These are phyloP conservation scores for Globisporangium spiculum DNA, from an alignment of 352 stramenopile species.

Conservation along the genomic window DNA sequence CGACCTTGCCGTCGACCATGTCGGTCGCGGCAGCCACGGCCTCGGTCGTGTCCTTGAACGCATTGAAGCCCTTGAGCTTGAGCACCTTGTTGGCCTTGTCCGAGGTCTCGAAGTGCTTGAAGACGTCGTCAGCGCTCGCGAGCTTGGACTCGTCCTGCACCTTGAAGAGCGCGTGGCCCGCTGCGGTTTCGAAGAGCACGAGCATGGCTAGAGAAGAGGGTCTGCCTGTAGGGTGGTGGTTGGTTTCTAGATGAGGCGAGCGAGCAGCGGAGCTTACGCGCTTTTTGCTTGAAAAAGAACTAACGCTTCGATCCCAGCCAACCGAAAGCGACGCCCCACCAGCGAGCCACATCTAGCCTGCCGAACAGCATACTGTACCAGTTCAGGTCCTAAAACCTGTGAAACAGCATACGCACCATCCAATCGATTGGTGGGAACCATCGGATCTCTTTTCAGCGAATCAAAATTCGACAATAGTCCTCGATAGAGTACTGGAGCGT, in stretches of 20 bases:
- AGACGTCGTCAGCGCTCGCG: constrained; percentile 87
- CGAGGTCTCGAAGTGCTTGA: constrained; percentile 89
- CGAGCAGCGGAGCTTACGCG: background rate
- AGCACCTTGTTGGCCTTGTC: constrained; percentile 91
- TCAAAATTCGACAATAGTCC: background rate
- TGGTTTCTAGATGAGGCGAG: background rate
- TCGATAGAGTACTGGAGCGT: too few species aligned
- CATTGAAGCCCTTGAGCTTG: constrained; percentile 97
- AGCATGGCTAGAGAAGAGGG: constrained; percentile 82
- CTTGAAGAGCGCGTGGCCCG: constrained; percentile 99
- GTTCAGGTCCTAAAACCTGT: background rate
- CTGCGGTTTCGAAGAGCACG: constrained; percentile 99
- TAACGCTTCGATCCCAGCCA: constrained; percentile 18
- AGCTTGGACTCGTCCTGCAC: constrained; percentile 95
- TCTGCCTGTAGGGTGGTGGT: background rate
- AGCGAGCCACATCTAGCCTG: constrained; percentile 2
- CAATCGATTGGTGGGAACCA: constrained; percentile 34
- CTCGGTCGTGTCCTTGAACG: constrained; percentile 98
- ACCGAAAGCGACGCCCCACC: constrained; percentile 11
- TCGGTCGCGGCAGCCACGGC: constrained; percentile 96
- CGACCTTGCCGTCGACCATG: constrained; percentile 97
- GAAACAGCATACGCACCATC: constrained; percentile 15
- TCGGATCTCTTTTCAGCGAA: constrained; percentile 27
- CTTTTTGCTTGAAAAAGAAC: constrained; percentile 21
- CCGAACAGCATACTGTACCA: background rate